phyloP scores from a whole-genome alignment of 441 rosid species.

The Arabidopsis hybrid region DNA sequence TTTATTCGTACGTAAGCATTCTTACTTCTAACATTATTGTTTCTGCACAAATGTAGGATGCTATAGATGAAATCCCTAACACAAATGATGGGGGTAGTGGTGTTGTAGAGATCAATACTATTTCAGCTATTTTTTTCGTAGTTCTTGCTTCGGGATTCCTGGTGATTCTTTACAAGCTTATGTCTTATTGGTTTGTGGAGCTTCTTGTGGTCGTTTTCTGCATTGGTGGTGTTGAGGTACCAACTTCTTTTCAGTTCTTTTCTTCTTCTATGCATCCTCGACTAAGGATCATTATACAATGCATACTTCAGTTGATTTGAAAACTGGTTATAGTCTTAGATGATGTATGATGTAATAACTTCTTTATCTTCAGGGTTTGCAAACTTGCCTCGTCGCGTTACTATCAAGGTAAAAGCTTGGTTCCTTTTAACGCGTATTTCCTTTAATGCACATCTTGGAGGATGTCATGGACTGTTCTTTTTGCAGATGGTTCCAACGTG shows the following conservation, averaged over 20 bases:
- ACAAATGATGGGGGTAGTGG: conserved; percentile 59
- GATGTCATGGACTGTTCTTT: conserved; percentile 23
- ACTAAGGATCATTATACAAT: conserved; percentile 1
- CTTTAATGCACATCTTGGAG: conserved; percentile 6
- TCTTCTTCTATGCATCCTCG: conserved; percentile 1
- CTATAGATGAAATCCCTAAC: conserved; percentile 66
- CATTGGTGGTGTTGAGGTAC: conserved; percentile 97
- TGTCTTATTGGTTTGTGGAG: conserved; percentile 92
- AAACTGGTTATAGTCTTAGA: conserved; percentile 17
- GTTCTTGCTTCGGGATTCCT: conserved; percentile 92
- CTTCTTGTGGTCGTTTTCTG: conserved; percentile 95
- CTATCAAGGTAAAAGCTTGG: conserved; percentile 68
- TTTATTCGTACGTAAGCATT: conserved; percentile 26
- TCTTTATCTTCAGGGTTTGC: conserved; percentile 81
- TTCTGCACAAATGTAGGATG: conserved; percentile 63
- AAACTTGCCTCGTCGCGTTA: conserved; percentile 94
- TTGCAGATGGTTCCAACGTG: conserved; percentile 74
- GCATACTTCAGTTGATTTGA: conserved; percentile 4
- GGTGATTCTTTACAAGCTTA: conserved; percentile 84
- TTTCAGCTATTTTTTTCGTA: conserved; percentile 79
- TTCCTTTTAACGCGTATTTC: conserved; percentile 26
- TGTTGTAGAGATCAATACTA: conserved; percentile 74
- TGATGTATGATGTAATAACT: conserved; percentile 25
- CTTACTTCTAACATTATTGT: conserved; percentile 15
- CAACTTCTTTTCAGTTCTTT: conserved; percentile 33